Evolutionary conservation across 352 stramenopile species (phyloP).

Genomic region (Globisporangium cystogenes): DNA sequence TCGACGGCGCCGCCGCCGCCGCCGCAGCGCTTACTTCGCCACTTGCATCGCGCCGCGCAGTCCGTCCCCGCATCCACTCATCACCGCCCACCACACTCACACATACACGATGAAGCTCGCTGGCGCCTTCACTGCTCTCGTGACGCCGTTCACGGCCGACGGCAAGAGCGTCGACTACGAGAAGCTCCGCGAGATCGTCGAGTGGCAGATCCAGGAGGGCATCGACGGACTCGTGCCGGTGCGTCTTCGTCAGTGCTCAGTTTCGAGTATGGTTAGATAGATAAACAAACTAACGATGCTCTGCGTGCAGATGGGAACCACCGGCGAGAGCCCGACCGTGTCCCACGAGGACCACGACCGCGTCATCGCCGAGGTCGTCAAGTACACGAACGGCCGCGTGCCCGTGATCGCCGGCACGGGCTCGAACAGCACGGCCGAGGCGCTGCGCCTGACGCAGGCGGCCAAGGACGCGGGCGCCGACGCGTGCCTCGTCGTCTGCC

Average conservation of each 20-base stretch:
- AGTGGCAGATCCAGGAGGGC: constrained; percentile 90
- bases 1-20: background rate
- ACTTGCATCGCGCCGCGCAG: constrained; percentile 9
- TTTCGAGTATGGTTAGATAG: too few species aligned
- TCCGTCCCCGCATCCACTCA: background rate
- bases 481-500: constrained; percentile 94
- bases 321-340: constrained; percentile 95
- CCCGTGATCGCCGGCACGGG: constrained; percentile 95
- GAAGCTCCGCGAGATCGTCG: constrained; percentile 88
- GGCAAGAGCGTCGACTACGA: constrained; percentile 91
- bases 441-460: constrained; percentile 78
- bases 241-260: constrained; percentile 15
- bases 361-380: constrained; percentile 91
- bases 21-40: constrained; percentile 6
- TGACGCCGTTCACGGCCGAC: constrained; percentile 94
- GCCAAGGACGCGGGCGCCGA: constrained; percentile 93
- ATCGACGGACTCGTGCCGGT: constrained; percentile 96
- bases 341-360: constrained; percentile 93
- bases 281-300: background rate
- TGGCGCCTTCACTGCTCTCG: constrained; percentile 90
- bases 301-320: constrained; percentile 89
- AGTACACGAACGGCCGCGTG: constrained; percentile 74
- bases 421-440: constrained; percentile 90
- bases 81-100: background rate
- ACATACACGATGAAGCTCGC: constrained; percentile 28